phyloP scores from a whole-genome alignment of 306 rosid species.

The Prosopis cineraria region DNA sequence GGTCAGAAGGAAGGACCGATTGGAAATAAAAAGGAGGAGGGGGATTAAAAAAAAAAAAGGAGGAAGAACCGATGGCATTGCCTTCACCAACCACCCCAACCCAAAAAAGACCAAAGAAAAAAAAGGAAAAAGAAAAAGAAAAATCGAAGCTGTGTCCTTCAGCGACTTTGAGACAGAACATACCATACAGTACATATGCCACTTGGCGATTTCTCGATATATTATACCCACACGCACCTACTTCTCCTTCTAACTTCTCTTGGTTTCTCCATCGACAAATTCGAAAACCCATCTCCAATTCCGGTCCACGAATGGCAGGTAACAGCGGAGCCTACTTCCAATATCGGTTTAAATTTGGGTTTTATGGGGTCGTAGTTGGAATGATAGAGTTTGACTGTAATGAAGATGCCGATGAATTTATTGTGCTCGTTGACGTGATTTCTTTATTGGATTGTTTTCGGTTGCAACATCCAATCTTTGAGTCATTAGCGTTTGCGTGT shows the following conservation, averaged over 20 bases:
- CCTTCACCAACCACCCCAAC: no score
- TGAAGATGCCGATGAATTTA: background rate
- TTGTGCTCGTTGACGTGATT: background rate
- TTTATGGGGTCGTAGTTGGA: background rate
- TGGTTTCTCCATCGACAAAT: conserved; percentile 7
- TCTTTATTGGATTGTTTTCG: background rate
- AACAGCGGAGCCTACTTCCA: background rate
- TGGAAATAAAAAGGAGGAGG: no score
- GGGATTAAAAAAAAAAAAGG: no score
- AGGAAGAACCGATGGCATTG: no score
- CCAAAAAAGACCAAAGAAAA: no score
- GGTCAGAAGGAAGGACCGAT: no score
- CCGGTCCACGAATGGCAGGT: conserved; percentile 43
- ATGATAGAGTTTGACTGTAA: background rate
- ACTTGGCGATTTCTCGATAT: background rate
- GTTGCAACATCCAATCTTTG: background rate
- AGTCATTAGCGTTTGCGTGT: background rate
- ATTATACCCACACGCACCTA: background rate
- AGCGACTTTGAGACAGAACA: no score
- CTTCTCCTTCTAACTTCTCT: background rate
- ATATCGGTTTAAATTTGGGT: background rate
- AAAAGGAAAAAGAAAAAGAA: no score
- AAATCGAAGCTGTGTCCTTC: background rate
- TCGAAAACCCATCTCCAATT: background rate
- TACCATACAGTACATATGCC: background rate